Evolutionary conservation across 2,329 filamentous ascomycete genomes (phyloP), one percentile per base, ranked within the genome.

Genomic region (Neodidymelliopsis sp.): DNA sequence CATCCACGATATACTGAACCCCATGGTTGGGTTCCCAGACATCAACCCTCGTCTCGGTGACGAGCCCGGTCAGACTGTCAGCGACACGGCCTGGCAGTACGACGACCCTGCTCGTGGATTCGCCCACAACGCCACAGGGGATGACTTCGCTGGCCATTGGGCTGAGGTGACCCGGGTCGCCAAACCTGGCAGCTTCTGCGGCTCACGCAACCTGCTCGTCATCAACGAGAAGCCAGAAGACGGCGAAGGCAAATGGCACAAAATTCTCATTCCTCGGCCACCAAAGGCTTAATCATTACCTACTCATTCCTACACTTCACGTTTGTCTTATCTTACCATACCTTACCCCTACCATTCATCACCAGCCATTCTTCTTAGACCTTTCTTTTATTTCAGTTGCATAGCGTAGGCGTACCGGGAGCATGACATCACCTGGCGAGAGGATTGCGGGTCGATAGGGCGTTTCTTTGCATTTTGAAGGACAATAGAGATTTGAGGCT

Each of bases 21-120:
- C 75, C 50, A 60, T 85, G 4, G 78, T 80, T 5, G 75, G 79
- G 4, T 73, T 88, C 42, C 87, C 86, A 1, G 77, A 77, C 23
- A 76, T 74, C 48, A 89, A 90, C 59, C 79, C 82, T 8, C 80
- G 88, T 15, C 79, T 85, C 3, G 71, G 73, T 2, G 85, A 89
- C 53, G 71, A 77, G 41, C 79, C 83, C 33, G 87, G 85, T 12
- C 74, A 86, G 41, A 51, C 66, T 1, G 79, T 85, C 16, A 69
- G 63, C 6, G 81, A 84, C 57, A 74, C 75, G 41, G 69, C 82
- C 5, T 86, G 81, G 82, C 65, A 76, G 27, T 72, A 74, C 47
- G 67, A 74, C 39, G 58, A 74, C 15, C 63, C 68, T 12, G 52
- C 36, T 1, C 43, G 38, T 6, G 67, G 61, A 1, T 59, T 67